phyloP scores from a whole-genome alignment of 2,329 filamentous ascomycete species.

The Clonostachys rosea region DNA sequence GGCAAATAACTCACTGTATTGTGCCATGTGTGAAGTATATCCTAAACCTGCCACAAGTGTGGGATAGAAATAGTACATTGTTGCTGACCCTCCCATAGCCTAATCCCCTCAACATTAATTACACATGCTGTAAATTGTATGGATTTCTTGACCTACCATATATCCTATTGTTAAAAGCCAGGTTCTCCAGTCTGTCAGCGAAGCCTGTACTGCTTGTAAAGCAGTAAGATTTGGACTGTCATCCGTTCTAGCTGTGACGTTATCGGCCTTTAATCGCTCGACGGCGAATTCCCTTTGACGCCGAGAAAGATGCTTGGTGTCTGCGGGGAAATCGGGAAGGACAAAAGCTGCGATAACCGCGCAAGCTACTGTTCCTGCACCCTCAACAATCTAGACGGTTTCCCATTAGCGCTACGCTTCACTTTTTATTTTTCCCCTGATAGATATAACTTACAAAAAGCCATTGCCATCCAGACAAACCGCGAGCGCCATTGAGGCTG shows the following conservation, averaged over 20 bases:
- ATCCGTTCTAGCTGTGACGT: conserved; percentile 56
- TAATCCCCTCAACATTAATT: not conserved
- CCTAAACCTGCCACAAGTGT: conserved; percentile 23
- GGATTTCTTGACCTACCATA: conserved; percentile 3
- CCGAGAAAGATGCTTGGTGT: conserved; percentile 44
- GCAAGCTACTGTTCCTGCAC: conserved; percentile 56
- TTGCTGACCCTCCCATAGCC: conserved; percentile 21
- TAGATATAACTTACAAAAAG: conserved; percentile 26
- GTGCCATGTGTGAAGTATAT: conserved; percentile 17
- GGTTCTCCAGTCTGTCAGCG: conserved; percentile 5
- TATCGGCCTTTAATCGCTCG: conserved; percentile 52
- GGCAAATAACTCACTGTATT: conserved; percentile 13
- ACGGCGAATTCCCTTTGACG: conserved; percentile 58
- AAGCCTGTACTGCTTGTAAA: conserved; percentile 3
- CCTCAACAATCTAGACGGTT: conserved; percentile 40
- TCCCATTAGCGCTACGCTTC: too few species aligned
- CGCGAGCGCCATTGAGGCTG: conserved; percentile 47
- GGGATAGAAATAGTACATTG: conserved; percentile 23
- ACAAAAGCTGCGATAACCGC: conserved; percentile 57
- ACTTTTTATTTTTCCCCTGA: too few species aligned
- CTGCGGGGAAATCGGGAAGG: conserved; percentile 66
- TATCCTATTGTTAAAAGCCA: conserved; percentile 7
- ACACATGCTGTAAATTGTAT: too few species aligned
- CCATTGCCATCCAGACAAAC: conserved; percentile 41
- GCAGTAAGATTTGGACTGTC: conserved; percentile 45